Evolutionary conservation across 441 rosid genomes (phyloP), one percentile per base, ranked within the genome.

Genomic region (Pelargonium fulgidum): DNA sequence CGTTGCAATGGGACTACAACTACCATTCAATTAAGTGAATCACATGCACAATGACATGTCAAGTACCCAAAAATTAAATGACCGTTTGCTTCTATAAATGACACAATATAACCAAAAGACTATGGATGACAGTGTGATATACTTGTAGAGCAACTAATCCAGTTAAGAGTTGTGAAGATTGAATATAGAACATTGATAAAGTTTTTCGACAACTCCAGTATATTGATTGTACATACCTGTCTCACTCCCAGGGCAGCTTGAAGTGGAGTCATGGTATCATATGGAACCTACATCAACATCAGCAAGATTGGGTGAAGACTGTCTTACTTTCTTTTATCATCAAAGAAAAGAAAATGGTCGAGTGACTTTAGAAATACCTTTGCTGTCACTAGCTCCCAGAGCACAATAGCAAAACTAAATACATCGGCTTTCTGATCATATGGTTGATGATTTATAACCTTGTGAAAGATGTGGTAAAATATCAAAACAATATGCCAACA

Each of bases 191-290:
- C 12, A 47, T 47, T n/a, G n/a, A 47, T 10, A 47, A 33, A 33
- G 39, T 33, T 33, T 33, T 7, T 33, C 7, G 39, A 33, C 39
- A 33, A 33, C 39, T 33, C 39, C 13, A 22, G 42, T 29, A 29
- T 39, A 22, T 65, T 39, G 56, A 65, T 1, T 50, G 62, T 20
- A 29, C 70, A 66, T 42, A 85, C 92, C 89, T 83, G 86, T 78
- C 88, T 78, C 42, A 87, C 92, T 75, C 90, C 92, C 75, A 87
- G 69, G 22, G 92, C 92, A 72, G 88, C 92, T 78, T 87, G 92
- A 52, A 87, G 70, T 9, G 92, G 92, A 62, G 87, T 84, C 90
- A 83, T 73, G 73, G 77, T 72, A 66, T 77, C 81, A 76, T 87
- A 87, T 20, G 90, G 90, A 59, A 87, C 78, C 92, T 87, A 76